phyloP scores from a whole-genome alignment of 371 early-diverging fungal species.

The Coemansia sp. region DNA sequence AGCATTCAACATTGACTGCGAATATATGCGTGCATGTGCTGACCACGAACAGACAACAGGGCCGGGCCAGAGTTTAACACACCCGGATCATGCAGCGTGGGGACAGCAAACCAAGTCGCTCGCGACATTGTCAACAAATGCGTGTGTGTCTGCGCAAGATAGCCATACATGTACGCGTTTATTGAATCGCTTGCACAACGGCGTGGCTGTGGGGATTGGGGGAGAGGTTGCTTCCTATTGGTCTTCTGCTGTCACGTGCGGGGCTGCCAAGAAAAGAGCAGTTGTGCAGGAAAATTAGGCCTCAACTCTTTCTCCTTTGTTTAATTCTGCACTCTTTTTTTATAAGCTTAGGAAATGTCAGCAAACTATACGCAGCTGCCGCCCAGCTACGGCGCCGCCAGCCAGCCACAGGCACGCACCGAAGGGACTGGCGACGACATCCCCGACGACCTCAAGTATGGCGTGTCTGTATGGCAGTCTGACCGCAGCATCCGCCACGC shows the following conservation, averaged over 20 bases:
- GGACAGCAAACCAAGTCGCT: background rate
- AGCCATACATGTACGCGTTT: too few relatives aligned
- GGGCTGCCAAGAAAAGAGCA: too few relatives aligned
- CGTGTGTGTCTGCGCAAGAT: too few relatives aligned
- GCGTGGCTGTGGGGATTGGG: too few relatives aligned
- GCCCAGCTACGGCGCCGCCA: slow-evolving; percentile 26
- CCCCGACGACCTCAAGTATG: slow-evolving; percentile 64
- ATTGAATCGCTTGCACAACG: too few relatives aligned
- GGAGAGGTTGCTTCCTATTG: too few relatives aligned
- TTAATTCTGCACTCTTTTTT: background rate
- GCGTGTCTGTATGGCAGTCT: slow-evolving; percentile 57
- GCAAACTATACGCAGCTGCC: slow-evolving; percentile 29
- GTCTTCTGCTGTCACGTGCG: too few relatives aligned
- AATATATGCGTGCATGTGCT: background rate
- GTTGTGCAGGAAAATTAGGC: background rate
- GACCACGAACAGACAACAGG: background rate
- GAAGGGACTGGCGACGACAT: slow-evolving; percentile 32
- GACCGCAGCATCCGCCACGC: slow-evolving; percentile 61
- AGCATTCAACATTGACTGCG: background rate
- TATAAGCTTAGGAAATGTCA: background rate
- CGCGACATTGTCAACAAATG: too few relatives aligned
- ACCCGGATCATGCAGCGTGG: too few relatives aligned
- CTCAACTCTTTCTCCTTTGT: background rate
- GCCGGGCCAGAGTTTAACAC: too few relatives aligned
- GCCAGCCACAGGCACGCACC: slow-evolving; percentile 2